Base-by-base conservation (phyloP, 139 green algal species). In the Chlamydomonas sp. region DNA sequence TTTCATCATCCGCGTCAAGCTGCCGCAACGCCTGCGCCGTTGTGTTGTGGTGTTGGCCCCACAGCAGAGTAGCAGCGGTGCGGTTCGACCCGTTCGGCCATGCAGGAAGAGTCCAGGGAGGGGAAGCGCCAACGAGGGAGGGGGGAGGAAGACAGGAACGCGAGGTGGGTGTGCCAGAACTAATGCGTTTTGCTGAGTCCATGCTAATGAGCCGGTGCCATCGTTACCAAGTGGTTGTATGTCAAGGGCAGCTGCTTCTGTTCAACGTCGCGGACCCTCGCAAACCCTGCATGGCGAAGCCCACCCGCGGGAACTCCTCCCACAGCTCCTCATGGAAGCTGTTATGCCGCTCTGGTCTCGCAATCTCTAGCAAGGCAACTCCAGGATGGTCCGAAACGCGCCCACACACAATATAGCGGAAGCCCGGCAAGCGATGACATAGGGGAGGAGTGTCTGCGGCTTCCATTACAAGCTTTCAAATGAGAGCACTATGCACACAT, bases 291-390 rank as follows among this genome's bases (percentile, higher is more conserved):
- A 72, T 15, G 5, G 12, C 20, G 5, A 60, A 3, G 5, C 49
- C 20, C 69, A 83, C 84, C 31, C 20, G 71, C n/a, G 84, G 84
- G 31, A 88, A 83, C 75, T 88, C 84, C 0, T 59, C 7, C 84
- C 84, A 88, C 5, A 88, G 63, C 64, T 67, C 63, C 58, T 83
- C 75, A 10, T 88, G 63, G n/a, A 88, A 88, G 6, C 3, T 7
- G 74, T 88, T 88, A 18, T 83, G 84, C 1, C 59, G 58, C 1
- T 67, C 63, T 2, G 84, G 84, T 1, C 84, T 75, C 1, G 84
- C 84, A 0, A 88, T 63, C n/a, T 88, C 84, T 0, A 88, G 3
- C 3, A 63, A 83, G 3, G 75, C 84, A 1, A 88, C 66, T 8
- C 75, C 84, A 57, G 84, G 63, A 10, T 2, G 0, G 0, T 4